Evolutionary conservation across 257 asterid genomes (phyloP).

Genomic region (Penstemon eatonii): DNA sequence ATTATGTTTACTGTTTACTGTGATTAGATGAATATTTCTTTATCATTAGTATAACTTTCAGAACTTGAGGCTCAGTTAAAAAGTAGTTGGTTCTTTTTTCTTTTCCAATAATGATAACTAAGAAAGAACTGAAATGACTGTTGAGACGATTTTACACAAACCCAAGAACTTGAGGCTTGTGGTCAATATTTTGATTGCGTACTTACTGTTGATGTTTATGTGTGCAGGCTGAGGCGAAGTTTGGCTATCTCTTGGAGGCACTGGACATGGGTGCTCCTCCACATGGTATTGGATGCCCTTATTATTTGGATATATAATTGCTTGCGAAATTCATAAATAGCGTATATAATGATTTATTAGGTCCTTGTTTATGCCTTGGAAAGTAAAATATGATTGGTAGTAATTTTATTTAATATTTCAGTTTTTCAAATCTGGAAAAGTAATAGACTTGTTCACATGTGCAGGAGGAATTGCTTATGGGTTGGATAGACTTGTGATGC

Average conservation of each 20-base stretch:
- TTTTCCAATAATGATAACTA: background rate
- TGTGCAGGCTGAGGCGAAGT: conserved; percentile 86
- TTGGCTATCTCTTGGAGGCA: conserved; percentile 97
- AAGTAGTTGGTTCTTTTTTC: too few relatives aligned
- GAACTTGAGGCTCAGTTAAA: too few relatives aligned
- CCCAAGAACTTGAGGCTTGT: conserved; percentile 1
- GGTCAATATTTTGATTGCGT: background rate
- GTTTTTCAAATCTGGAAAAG: background rate
- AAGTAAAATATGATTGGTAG: background rate
- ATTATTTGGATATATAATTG: background rate
- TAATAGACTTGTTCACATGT: background rate
- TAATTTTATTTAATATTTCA: background rate
- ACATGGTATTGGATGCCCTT: conserved; percentile 57
- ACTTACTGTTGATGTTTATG: background rate
- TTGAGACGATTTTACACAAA: background rate
- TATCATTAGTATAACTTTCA: too few relatives aligned
- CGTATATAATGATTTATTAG: background rate
- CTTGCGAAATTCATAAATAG: background rate
- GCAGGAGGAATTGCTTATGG: conserved; percentile 97
- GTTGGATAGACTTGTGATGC: conserved; percentile 84
- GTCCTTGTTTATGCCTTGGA: background rate
- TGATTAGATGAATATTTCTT: too few relatives aligned
- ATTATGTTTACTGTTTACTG: too few relatives aligned
- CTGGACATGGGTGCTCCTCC: conserved; percentile 99
- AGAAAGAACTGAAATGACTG: background rate